These are phyloP conservation scores for Boletus barrowsii DNA, from an alignment of 768 basidiomycete genomes.

Conservation along the genomic window DNA sequence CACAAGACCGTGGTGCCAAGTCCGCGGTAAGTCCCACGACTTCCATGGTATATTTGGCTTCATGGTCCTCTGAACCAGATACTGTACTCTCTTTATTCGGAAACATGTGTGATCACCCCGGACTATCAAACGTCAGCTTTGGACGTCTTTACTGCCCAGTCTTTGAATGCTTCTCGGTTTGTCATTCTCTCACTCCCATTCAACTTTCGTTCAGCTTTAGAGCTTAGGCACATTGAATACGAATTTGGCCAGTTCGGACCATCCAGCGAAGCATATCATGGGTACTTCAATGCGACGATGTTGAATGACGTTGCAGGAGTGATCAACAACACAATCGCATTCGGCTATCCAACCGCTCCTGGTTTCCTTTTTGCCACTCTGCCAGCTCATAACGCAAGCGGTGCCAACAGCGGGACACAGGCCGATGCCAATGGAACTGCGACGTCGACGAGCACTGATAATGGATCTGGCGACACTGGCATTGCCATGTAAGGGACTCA, in stretches of 20 bases:
- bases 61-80: slow-evolving; percentile 43
- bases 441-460: slow-evolving; percentile 11
- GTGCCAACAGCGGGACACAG: slow-evolving; percentile 6
- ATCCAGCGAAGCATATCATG: slow-evolving; percentile 49
- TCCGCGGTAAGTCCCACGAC: slow-evolving; percentile 57
- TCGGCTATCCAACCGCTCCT: slow-evolving; percentile 41
- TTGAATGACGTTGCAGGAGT: slow-evolving; percentile 51
- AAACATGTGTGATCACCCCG: slow-evolving; percentile 71
- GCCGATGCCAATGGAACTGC: slow-evolving; percentile 20
- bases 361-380: slow-evolving; percentile 74
- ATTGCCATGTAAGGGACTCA: slow-evolving; percentile 68
- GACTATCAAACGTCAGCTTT: slow-evolving; percentile 68
- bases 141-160: slow-evolving; percentile 75
- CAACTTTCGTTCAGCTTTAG: not conserved
- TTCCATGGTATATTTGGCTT: not conserved
- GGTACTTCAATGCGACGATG: slow-evolving; percentile 55
- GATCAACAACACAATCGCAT: slow-evolving; percentile 44
- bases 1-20: slow-evolving; percentile 72
- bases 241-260: slow-evolving; percentile 61
- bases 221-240: slow-evolving; percentile 45
- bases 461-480: slow-evolving; percentile 43
- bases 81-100: slow-evolving; percentile 70
- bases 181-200: slow-evolving; percentile 23
- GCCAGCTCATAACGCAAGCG: slow-evolving; percentile 60
- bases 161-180: slow-evolving; percentile 53